Percentiles rank a stretch among this genome's conserved stretches.
These are phyloP conservation scores for Boletus tylopilopsis DNA, from an alignment of 768 basidiomycete genomes.

Conservation along the genomic window DNA sequence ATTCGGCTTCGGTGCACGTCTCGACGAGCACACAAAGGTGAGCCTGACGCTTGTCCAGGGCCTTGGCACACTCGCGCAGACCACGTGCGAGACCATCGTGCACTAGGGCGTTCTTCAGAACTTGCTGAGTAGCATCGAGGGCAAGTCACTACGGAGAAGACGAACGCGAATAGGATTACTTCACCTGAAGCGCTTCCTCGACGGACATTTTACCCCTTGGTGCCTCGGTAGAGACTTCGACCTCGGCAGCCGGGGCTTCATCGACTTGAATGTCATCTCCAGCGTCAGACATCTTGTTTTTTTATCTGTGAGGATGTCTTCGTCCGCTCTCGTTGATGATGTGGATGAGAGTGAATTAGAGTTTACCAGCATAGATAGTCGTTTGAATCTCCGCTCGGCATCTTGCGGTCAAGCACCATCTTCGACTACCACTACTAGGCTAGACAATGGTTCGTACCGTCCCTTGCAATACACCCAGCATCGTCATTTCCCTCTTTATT, in stretches of 20 bases:
- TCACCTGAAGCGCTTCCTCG: slow-evolving; percentile 91
- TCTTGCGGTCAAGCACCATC: slow-evolving; percentile 29
- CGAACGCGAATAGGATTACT: slow-evolving; percentile 6
- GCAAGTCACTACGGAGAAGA: neutral
- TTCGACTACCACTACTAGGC: neutral
- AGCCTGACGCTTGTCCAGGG: slow-evolving; percentile 97
- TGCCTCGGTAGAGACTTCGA: slow-evolving; percentile 82
- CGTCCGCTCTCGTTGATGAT: slow-evolving; percentile 94
- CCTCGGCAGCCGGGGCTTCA: slow-evolving; percentile 56
- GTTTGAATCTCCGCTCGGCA: slow-evolving; percentile 56
- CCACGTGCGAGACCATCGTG: slow-evolving; percentile 98
- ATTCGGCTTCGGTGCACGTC: slow-evolving; percentile 98
- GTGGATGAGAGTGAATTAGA: slow-evolving; percentile 45
- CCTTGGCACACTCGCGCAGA: slow-evolving; percentile 96
- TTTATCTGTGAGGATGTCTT: slow-evolving; percentile 64
- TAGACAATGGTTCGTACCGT: slow-evolving; percentile 26
- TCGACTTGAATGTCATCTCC: slow-evolving; percentile 91
- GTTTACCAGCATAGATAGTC: slow-evolving; percentile 36
- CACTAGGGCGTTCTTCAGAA: slow-evolving; percentile 96
- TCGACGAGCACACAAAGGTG: slow-evolving; percentile 99
- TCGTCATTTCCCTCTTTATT: slow-evolving; percentile 19
- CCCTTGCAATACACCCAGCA: slow-evolving; percentile 5
- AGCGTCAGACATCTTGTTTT: slow-evolving; percentile 89
- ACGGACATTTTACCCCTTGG: slow-evolving; percentile 95
- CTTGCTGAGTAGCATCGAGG: slow-evolving; percentile 60